Evolutionary conservation across 257 asterid species (phyloP).

Genomic region (Agastache rugosa): DNA sequence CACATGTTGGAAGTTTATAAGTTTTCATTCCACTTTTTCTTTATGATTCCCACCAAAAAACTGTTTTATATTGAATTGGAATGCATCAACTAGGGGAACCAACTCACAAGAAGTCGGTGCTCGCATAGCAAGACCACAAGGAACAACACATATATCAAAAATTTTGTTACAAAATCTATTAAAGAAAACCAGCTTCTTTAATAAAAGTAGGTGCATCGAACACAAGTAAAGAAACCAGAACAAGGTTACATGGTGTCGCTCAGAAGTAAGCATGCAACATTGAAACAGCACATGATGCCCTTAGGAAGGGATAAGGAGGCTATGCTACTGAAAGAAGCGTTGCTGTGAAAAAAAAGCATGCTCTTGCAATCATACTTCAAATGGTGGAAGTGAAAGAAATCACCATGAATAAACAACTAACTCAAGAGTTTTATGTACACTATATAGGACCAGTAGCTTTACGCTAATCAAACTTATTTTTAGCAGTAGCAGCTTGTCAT

Average conservation of each 20-base stretch:
- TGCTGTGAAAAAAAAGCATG: constrained; percentile 5
- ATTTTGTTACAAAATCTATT: background rate
- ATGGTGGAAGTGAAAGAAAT: background rate
- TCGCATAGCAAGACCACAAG: background rate
- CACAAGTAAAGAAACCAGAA: background rate
- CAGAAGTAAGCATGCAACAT: background rate
- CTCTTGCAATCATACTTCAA: background rate
- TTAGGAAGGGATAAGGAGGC: background rate
- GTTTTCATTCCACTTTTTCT: too few species aligned
- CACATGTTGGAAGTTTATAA: too few species aligned
- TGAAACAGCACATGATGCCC: constrained; percentile 3
- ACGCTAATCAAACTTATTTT: background rate
- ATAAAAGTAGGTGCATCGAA: background rate
- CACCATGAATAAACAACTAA: background rate
- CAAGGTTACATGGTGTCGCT: background rate
- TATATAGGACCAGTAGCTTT: background rate
- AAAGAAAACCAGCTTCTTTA: background rate
- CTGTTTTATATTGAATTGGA: too few species aligned
- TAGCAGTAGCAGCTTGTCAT: background rate
- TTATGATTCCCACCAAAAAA: too few species aligned
- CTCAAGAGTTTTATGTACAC: background rate
- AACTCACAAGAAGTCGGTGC: background rate
- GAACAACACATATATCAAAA: background rate
- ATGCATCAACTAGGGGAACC: background rate
- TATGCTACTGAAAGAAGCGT: background rate